Base-by-base conservation (phyloP, 2,329 filamentous ascomycete genomes). In the Fusarium annulatum region DNA sequence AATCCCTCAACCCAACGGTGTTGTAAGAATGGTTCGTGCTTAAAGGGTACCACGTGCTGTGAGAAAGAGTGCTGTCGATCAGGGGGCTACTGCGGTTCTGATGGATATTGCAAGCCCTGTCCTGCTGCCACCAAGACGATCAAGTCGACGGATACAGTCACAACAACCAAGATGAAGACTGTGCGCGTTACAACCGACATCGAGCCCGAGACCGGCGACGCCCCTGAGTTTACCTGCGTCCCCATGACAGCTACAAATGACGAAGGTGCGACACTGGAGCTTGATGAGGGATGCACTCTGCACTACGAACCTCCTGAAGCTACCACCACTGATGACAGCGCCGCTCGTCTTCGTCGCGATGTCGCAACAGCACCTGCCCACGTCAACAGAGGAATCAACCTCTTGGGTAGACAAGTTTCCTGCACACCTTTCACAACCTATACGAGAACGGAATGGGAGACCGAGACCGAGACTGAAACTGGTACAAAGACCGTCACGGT, bases 221-320 rank as follows among this genome's bases (percentile, higher is more conserved):
- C 65, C 10, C 65, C 65, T 0, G 65, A 68, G 9, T 68, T 68
- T 12, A 67, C 46, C 0, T 68, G 65, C 5, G 63, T 61, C 1
- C 63, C 65, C 2, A 68, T 68, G 65, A 67, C 65, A 15, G 65
- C 65, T 0, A 68, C 65, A 0, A 68, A 68, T 3, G 63, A 68
- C 1, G 30, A 41, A 0, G 65, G 65, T 0, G 65, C 46, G 1
- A 68, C 63, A 4, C 36, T 68, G 3, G 65, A 68, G 2, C 65
- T 68, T 10, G 65, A 67, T 3, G 26, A 67, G 1, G 65, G 65
- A 0, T 68, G 65, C 5, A 39, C 38, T 6, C 65, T 68, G 6
- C 65, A 68, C n/a, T 68, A 68, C 9, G 46, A 46, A 1, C 36
- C 65, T 1, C 46, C 63, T 0, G 36, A 16, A 11, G 23, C 46